A percentile compares a stretch with the other conserved stretches of the same genome.
Conservation (phyloP, 352 stramenopile genomes). For the Aphanomyces stellatus region DNA sequence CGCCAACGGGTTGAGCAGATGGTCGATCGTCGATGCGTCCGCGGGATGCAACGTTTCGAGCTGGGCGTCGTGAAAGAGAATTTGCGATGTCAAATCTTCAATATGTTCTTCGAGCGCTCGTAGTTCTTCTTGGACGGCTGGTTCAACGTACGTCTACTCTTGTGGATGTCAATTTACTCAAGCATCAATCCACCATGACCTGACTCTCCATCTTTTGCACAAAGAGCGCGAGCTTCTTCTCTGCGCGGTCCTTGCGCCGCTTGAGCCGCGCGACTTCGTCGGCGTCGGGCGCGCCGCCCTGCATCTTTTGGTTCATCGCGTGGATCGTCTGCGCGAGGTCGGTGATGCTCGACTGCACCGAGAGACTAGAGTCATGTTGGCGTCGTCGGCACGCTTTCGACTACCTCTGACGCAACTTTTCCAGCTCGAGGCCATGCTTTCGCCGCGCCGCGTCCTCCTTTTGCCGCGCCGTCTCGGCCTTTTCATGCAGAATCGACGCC, state of each 20-base stretch:
- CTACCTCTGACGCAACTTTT: conserved; percentile 59
- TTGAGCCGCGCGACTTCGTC: conserved; percentile 61
- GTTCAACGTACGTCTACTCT: conserved; percentile 51
- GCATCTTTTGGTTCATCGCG: conserved; percentile 53
- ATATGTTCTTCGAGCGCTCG: conserved; percentile 64
- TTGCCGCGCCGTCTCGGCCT: conserved; percentile 47
- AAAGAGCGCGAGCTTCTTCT: conserved; percentile 44
- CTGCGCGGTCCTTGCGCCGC: conserved; percentile 55
- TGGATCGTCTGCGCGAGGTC: conserved; percentile 54
- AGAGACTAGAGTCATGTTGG: conserved; percentile 26
- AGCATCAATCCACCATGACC: background rate
- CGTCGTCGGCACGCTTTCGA: too few species aligned
- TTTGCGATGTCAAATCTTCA: conserved; percentile 70
- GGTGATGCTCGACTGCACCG: conserved; percentile 62
- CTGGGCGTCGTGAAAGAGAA: conserved; percentile 73
- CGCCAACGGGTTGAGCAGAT: background rate
- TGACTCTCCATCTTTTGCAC: conserved; percentile 17
- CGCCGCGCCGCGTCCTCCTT: conserved; percentile 45
- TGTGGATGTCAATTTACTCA: too few species aligned
- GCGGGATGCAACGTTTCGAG: conserved; percentile 26
- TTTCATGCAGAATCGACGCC: conserved; percentile 51
- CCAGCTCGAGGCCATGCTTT: conserved; percentile 70
- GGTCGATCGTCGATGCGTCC: background rate
- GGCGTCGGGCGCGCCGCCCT: conserved; percentile 39
- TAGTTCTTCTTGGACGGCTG: conserved; percentile 55